A percentile compares a stretch with the other conserved stretches of the same genome.
These are phyloP conservation scores for Aspergillus leporis DNA, from an alignment of 495 filamentous ascomycete genomes.

Conservation along the genomic window DNA sequence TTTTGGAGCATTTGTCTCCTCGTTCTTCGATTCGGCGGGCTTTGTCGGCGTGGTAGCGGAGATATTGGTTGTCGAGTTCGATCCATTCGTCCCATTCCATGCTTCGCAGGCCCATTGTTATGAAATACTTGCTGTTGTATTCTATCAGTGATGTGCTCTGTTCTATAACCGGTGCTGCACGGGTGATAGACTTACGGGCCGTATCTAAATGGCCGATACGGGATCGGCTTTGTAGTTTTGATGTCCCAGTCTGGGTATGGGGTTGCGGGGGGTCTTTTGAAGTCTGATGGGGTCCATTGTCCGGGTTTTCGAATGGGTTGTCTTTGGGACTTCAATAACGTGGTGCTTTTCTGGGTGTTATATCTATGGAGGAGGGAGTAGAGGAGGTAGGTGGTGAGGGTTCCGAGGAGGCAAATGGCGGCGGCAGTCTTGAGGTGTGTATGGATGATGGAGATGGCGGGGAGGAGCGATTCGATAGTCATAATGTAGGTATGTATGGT, in stretches of 20 bases:
- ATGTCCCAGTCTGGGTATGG: slow-evolving; percentile 76
- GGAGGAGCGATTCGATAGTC: not conserved
- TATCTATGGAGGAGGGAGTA: not conserved
- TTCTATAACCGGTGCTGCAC: too few relatives aligned
- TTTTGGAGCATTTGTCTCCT: slow-evolving; percentile 67
- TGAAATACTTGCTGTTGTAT: slow-evolving; percentile 56
- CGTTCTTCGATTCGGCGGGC: slow-evolving; percentile 68
- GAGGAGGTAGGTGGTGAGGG: not conserved
- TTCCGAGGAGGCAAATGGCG: slow-evolving; percentile 2
- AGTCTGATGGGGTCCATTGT: slow-evolving; percentile 72
- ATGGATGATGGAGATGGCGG: not conserved
- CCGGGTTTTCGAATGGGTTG: not conserved
- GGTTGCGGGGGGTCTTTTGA: slow-evolving; percentile 64
- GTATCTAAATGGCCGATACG: slow-evolving; percentile 83
- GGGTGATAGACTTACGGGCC: slow-evolving; percentile 56
- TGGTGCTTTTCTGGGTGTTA: slow-evolving; percentile 6
- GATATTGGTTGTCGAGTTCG: slow-evolving; percentile 82
- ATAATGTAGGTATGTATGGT: too few relatives aligned
- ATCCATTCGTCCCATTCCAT: slow-evolving; percentile 87
- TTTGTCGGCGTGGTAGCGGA: slow-evolving; percentile 75
- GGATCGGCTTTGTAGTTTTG: slow-evolving; percentile 69
- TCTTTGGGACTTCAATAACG: slow-evolving; percentile 18
- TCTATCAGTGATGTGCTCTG: too few relatives aligned
- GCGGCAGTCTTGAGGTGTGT: not conserved
- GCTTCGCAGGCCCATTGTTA: slow-evolving; percentile 81